Conservation (phyloP, 1,284 basidiomycete species). For the Fistulinella cinereoalba region DNA sequence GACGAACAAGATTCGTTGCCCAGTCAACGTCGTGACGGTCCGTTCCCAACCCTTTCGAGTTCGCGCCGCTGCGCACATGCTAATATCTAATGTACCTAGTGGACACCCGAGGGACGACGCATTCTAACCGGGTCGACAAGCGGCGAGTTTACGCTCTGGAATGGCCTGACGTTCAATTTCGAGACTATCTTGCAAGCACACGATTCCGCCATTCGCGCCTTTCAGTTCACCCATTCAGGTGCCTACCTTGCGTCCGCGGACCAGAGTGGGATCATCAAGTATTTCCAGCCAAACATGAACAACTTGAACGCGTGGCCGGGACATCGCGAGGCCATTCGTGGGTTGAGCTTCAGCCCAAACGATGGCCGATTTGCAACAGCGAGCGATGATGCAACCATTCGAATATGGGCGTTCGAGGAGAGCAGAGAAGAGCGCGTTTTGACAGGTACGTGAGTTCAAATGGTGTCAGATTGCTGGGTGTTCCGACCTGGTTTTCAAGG, state of each 20-base stretch:
- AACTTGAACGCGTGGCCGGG: constrained; percentile 93
- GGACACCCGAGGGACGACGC: constrained; percentile 94
- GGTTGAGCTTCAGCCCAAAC: constrained; percentile 88
- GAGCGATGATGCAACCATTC: constrained; percentile 91
- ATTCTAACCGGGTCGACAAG: constrained; percentile 93
- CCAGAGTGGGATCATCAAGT: constrained; percentile 94
- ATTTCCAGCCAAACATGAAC: constrained; percentile 99
- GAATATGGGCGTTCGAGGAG: constrained; percentile 95
- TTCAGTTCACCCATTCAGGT: constrained; percentile 90
- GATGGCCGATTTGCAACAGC: constrained; percentile 91
- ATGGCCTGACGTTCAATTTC: constrained; percentile 98
- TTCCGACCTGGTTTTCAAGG: constrained; percentile 41
- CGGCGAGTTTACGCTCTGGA: constrained; percentile 99
- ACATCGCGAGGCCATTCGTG: constrained; percentile 85
- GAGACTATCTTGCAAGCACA: constrained; percentile 98
- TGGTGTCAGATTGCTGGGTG: neutral
- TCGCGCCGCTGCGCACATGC: neutral
- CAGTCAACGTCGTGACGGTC: constrained; percentile 92
- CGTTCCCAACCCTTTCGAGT: constrained; percentile 24
- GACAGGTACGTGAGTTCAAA: constrained; percentile 52
- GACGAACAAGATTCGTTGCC: constrained; percentile 97
- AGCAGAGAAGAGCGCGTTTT: constrained; percentile 85
- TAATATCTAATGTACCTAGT: constrained; percentile 46
- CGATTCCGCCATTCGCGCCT: constrained; percentile 88
- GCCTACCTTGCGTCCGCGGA: constrained; percentile 90